Evolutionary conservation across 2,329 filamentous ascomycete genomes (phyloP).

Genomic region (Ceratocystis papillata): DNA sequence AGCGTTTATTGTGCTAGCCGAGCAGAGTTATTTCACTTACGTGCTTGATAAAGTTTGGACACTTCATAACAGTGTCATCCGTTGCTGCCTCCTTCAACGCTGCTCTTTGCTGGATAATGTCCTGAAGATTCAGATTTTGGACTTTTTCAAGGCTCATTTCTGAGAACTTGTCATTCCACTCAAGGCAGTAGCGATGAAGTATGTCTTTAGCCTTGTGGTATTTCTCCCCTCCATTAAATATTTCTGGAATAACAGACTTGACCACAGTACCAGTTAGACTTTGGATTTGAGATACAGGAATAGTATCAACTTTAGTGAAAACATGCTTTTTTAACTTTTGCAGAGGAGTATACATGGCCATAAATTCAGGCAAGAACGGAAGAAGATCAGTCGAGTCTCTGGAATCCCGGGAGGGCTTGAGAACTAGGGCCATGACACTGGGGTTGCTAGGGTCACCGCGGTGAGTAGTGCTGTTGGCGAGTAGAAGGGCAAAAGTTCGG

Average conservation of each 20-base stretch:
- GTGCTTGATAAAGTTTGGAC: conserved; percentile 75
- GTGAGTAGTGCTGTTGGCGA: conserved; percentile 58
- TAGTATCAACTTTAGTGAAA: conserved; percentile 53
- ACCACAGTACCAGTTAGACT: conserved; percentile 63
- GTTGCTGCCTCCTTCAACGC: conserved; percentile 54
- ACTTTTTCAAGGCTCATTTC: conserved; percentile 75
- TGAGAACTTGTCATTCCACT: conserved; percentile 48
- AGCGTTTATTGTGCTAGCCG: neutral
- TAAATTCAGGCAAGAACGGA: conserved; percentile 66
- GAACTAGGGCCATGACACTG: conserved; percentile 66
- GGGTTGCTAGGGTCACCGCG: conserved; percentile 49
- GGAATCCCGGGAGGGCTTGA: conserved; percentile 55
- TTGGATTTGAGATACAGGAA: conserved; percentile 70
- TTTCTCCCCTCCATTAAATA: conserved; percentile 44
- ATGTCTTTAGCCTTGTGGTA: conserved; percentile 50
- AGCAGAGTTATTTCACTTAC: conserved; percentile 41
- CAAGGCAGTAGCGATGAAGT: conserved; percentile 63
- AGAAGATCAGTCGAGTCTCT: conserved; percentile 75
- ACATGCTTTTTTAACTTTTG: conserved; percentile 58
- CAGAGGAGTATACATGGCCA: conserved; percentile 54
- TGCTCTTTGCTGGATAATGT: conserved; percentile 61
- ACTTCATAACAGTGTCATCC: conserved; percentile 54
- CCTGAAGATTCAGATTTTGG: conserved; percentile 70
- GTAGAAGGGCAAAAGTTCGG: conserved; percentile 68
- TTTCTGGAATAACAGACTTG: conserved; percentile 49